These are phyloP conservation scores for Backusella westeae DNA, from an alignment of 192 early-diverging fungal genomes.

Conservation along the genomic window DNA sequence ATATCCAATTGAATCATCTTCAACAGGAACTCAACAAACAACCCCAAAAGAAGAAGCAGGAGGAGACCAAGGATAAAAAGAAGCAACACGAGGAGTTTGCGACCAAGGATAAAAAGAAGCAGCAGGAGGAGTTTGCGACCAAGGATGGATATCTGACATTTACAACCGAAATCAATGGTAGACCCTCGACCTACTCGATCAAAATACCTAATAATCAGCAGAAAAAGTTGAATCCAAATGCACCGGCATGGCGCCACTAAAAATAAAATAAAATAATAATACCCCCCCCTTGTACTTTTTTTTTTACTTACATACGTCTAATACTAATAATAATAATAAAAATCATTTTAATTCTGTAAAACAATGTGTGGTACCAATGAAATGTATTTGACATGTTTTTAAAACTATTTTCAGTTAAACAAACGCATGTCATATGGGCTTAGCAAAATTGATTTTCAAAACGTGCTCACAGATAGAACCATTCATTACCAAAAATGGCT, in stretches of 20 bases:
- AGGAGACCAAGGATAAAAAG: not conserved
- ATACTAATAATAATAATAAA: not conserved
- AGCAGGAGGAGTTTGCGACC: not conserved
- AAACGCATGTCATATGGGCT: not conserved
- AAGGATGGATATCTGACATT: conserved; percentile 10
- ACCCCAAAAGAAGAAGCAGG: not conserved
- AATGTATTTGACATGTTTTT: not conserved
- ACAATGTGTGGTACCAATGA: not conserved
- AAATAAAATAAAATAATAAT: not conserved
- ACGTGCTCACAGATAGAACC: not conserved
- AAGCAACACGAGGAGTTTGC: too few relatives aligned
- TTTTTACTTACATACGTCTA: not conserved
- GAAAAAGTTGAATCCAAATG: not conserved
- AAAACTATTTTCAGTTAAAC: not conserved
- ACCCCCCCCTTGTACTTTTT: not conserved
- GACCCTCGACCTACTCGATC: conserved; percentile 10
- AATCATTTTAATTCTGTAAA: not conserved
- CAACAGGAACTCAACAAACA: conserved; percentile 11
- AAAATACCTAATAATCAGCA: not conserved
- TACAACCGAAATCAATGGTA: conserved; percentile 18
- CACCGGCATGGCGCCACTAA: not conserved
- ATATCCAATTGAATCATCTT: conserved; percentile 11
- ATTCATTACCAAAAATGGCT: not conserved
- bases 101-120: too few relatives aligned
- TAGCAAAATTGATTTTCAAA: not conserved